Evolutionary conservation across 768 basidiomycete genomes (phyloP).

Genomic region (Dioszegia crocea): DNA sequence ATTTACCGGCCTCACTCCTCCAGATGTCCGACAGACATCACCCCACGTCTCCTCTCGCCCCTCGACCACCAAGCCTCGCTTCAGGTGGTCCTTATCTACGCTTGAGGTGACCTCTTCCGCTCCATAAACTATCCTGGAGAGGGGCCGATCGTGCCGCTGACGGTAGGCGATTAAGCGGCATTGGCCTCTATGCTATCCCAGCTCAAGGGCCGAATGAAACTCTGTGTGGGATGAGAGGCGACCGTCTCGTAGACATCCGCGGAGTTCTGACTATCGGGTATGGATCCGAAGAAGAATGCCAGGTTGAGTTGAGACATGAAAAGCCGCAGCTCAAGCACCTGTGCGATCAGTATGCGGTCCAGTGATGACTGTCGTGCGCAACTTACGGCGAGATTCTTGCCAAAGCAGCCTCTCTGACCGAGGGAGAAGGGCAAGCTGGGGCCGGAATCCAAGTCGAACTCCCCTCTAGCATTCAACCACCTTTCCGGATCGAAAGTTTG

Average conservation of each 20-base stretch:
- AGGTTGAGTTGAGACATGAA: constrained; percentile 36
- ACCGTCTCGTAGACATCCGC: constrained; percentile 26
- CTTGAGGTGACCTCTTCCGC: too few relatives aligned
- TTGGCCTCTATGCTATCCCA: constrained; percentile 14
- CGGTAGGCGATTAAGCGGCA: neutral
- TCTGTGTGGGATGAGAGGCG: constrained; percentile 29
- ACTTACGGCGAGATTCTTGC: constrained; percentile 42
- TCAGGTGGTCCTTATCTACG: too few relatives aligned
- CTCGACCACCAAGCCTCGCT: too few relatives aligned
- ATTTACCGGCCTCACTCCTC: too few relatives aligned
- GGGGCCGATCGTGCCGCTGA: too few relatives aligned
- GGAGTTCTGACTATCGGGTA: constrained; percentile 24
- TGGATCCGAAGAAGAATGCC: constrained; percentile 40
- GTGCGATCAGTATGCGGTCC: neutral
- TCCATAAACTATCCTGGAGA: neutral
- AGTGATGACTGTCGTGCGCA: neutral
- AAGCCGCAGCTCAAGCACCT: constrained; percentile 41
- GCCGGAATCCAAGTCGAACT: constrained; percentile 32
- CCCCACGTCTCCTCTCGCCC: constrained; percentile 19
- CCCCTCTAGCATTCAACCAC: constrained; percentile 30
- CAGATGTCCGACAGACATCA: constrained; percentile 18
- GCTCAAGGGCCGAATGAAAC: constrained; percentile 25
- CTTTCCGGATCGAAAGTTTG: constrained; percentile 35
- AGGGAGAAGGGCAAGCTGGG: constrained; percentile 38
- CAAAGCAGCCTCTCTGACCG: constrained; percentile 44